A percentile compares a stretch with the other conserved stretches of the same genome.
Conservation (phyloP, 768 basidiomycete species). For the Xerocomellus dryophilus region DNA sequence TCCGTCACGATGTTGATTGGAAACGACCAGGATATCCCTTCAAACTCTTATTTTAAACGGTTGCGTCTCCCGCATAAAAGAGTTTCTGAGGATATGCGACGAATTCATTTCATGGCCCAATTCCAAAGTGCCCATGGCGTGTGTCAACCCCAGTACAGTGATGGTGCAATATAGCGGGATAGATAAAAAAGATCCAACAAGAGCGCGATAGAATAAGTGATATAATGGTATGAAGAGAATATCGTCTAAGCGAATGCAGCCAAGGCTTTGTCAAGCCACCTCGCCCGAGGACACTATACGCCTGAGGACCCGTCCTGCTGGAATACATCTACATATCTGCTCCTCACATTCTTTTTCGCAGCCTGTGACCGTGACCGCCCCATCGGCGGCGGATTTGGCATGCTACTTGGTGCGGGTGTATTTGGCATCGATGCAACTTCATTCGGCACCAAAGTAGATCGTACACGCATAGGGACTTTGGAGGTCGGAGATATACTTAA, state of each 20-base stretch:
- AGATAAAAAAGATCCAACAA: constrained; percentile 26
- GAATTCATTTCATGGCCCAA: not conserved
- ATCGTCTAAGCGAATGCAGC: not conserved
- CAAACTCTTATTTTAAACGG: constrained; percentile 62
- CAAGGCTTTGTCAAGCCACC: not conserved
- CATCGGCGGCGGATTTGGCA: constrained; percentile 36
- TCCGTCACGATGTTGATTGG: not conserved
- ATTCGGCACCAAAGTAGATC: constrained; percentile 62
- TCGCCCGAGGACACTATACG: constrained; percentile 2
- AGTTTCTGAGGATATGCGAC: not conserved
- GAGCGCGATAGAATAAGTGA: constrained; percentile 12
- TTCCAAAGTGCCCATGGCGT: not conserved
- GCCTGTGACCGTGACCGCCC: constrained; percentile 51
- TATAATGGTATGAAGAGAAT: constrained; percentile 19
- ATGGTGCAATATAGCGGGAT: constrained; percentile 12
- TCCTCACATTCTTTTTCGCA: constrained; percentile 74
- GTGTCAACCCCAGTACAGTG: constrained; percentile 1
- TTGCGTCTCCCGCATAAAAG: not conserved
- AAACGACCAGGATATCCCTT: constrained; percentile 67
- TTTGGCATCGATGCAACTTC: constrained; percentile 36
- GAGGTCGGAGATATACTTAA: constrained; percentile 49
- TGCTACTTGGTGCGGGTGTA: constrained; percentile 26
- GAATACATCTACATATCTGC: constrained; percentile 90
- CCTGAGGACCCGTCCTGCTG: constrained; percentile 45
- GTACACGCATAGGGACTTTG: constrained; percentile 53